Percentiles rank a stretch among this genome's conserved stretches.
Conservation (phyloP, 2,329 filamentous ascomycete genomes). For the Pseudocercospora musae region DNA sequence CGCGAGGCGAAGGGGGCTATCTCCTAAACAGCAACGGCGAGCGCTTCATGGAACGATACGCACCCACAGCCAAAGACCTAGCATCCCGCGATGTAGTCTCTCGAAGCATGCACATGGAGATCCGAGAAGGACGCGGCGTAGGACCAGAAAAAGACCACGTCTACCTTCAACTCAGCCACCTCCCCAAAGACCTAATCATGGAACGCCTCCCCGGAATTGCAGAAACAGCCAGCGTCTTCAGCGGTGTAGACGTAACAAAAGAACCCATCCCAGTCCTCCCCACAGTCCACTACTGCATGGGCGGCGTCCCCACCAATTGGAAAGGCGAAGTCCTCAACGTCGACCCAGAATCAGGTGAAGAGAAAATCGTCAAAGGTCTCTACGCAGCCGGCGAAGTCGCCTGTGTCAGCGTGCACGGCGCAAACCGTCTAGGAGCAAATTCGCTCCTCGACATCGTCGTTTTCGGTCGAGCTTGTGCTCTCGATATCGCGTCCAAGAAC, state of each 20-base stretch:
- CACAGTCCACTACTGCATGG: conserved; percentile 54
- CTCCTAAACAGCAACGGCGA: conserved; percentile 50
- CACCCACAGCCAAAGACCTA: conserved; percentile 50
- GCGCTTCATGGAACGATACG: conserved; percentile 53
- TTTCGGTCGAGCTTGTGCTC: conserved; percentile 47
- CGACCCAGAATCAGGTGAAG: conserved; percentile 35
- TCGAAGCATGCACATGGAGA: conserved; percentile 50
- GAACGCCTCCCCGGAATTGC: conserved; percentile 50
- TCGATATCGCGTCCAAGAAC: conserved; percentile 42
- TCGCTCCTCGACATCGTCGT: conserved; percentile 51
- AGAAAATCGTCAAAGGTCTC: conserved; percentile 45
- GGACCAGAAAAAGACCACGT: conserved; percentile 49
- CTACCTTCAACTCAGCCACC: conserved; percentile 47
- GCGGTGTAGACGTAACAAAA: conserved; percentile 49
- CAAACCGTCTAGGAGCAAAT: conserved; percentile 49
- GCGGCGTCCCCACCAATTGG: conserved; percentile 50
- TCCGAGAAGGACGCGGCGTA: conserved; percentile 46
- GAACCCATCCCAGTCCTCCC: conserved; percentile 51
- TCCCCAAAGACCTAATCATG: conserved; percentile 47
- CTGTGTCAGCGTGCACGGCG: conserved; percentile 50
- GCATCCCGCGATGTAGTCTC: conserved; percentile 49
- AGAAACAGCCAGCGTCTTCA: conserved; percentile 51
- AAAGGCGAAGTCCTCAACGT: conserved; percentile 48
- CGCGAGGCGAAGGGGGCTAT: conserved; percentile 50
- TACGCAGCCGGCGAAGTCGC: conserved; percentile 50